phyloP scores from a whole-genome alignment of 257 asterid species.

The Lycium barbarum region DNA sequence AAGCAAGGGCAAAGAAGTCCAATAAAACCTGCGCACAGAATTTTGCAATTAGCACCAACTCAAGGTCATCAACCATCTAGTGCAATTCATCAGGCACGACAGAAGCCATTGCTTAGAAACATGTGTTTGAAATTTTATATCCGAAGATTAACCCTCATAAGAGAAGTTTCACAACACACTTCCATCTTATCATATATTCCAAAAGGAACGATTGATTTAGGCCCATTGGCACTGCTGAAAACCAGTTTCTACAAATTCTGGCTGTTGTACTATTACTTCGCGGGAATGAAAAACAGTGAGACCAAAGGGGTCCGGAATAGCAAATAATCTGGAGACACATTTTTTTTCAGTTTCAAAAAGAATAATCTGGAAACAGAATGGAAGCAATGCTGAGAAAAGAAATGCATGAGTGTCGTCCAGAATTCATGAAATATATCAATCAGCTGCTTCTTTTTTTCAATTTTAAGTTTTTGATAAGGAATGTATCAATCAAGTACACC shows the following conservation, averaged over 20 bases:
- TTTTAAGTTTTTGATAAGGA: neutral
- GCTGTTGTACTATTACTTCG: neutral
- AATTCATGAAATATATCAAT: neutral
- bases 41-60: conserved; percentile 11
- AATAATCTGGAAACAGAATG: neutral
- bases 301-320: neutral
- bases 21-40: conserved; percentile 64
- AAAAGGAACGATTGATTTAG: neutral
- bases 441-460: neutral
- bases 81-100: neutral
- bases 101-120: neutral
- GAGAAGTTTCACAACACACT: neutral
- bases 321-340: neutral
- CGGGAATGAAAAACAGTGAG: neutral
- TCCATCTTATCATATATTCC: neutral
- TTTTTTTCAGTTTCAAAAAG: too few species aligned
- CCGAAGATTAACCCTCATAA: neutral
- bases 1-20: conserved; percentile 91
- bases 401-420: neutral
- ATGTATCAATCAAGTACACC: neutral
- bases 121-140: neutral
- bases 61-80: neutral
- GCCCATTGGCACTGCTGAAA: neutral
- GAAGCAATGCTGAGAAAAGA: neutral
- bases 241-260: neutral